These are phyloP conservation scores for Amylocarpus encephaloides DNA, from an alignment of 2,329 filamentous ascomycete genomes.

Conservation along the genomic window DNA sequence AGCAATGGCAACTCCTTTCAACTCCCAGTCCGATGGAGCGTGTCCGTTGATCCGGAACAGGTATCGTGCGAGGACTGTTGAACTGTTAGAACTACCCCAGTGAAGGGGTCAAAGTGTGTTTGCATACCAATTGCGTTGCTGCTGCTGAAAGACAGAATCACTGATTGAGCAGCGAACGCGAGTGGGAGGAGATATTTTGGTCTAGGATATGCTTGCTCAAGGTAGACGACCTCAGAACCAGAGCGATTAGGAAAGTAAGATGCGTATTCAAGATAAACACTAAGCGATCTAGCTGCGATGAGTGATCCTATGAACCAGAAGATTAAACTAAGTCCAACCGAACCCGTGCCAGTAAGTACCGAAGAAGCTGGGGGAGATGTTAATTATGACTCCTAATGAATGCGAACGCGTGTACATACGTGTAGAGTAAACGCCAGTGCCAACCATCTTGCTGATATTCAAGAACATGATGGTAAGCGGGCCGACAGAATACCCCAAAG, in stretches of 20 bases:
- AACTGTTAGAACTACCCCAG: not conserved
- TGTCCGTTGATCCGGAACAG: slow-evolving; percentile 50
- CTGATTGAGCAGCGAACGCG: slow-evolving; percentile 56
- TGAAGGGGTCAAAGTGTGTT: not conserved
- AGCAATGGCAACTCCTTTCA: slow-evolving; percentile 60
- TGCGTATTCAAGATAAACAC: slow-evolving; percentile 56
- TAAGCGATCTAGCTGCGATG: slow-evolving; percentile 37
- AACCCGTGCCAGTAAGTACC: slow-evolving; percentile 54
- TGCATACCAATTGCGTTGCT: slow-evolving; percentile 50
- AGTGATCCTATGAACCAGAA: slow-evolving; percentile 60
- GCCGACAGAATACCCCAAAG: slow-evolving; percentile 53
- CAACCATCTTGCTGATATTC: slow-evolving; percentile 58
- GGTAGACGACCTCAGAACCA: slow-evolving; percentile 60
- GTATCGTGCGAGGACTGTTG: slow-evolving; percentile 52
- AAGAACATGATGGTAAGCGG: slow-evolving; percentile 49
- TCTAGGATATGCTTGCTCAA: slow-evolving; percentile 61
- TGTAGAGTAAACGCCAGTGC: slow-evolving; percentile 58
- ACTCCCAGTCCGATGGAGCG: slow-evolving; percentile 51
- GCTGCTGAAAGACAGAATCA: slow-evolving; percentile 59
- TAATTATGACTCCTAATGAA: not conserved
- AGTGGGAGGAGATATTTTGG: slow-evolving; percentile 59
- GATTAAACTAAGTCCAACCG: slow-evolving; percentile 54
- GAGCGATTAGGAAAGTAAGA: slow-evolving; percentile 62
- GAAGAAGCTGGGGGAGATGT: slow-evolving; percentile 41
- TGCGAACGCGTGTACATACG: slow-evolving; percentile 37